phyloP scores from a whole-genome alignment of 257 asterid genomes.

The Gentiana straminea region DNA sequence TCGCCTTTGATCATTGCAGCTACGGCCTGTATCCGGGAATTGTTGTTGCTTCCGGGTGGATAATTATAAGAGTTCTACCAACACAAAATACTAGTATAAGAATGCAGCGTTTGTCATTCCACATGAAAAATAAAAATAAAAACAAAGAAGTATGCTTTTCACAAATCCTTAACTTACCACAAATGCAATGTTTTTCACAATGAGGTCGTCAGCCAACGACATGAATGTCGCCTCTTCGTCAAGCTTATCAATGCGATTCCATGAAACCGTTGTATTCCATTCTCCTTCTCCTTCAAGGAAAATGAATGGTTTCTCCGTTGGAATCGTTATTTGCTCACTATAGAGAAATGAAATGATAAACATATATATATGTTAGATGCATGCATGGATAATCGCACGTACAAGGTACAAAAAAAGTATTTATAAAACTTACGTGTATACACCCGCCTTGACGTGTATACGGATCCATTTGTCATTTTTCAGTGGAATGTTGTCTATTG shows the following conservation, averaged over 20 bases:
- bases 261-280: conserved; percentile 21
- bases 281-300: conserved; percentile 38
- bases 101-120: neutral
- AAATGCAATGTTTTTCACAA: conserved; percentile 38
- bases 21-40: conserved; percentile 24
- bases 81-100: neutral
- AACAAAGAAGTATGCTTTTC: too few relatives aligned
- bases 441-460: too few relatives aligned
- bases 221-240: conserved; percentile 37
- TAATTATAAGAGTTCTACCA: conserved; percentile 50
- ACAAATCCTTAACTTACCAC: conserved; percentile 19
- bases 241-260: conserved; percentile 19
- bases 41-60: conserved; percentile 18
- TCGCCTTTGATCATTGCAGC: conserved; percentile 56
- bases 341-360: neutral
- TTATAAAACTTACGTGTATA: too few relatives aligned
- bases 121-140: neutral
- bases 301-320: conserved; percentile 36
- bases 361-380: too few relatives aligned
- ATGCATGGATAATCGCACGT: too few relatives aligned
- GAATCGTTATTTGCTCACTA: conserved; percentile 49
- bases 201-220: conserved; percentile 35
- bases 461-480: too few relatives aligned
- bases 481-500: too few relatives aligned
- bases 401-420: too few relatives aligned